Base-by-base conservation (phyloP, 495 filamentous ascomycete genomes). In the Friedmanniomyces endolithicus region DNA sequence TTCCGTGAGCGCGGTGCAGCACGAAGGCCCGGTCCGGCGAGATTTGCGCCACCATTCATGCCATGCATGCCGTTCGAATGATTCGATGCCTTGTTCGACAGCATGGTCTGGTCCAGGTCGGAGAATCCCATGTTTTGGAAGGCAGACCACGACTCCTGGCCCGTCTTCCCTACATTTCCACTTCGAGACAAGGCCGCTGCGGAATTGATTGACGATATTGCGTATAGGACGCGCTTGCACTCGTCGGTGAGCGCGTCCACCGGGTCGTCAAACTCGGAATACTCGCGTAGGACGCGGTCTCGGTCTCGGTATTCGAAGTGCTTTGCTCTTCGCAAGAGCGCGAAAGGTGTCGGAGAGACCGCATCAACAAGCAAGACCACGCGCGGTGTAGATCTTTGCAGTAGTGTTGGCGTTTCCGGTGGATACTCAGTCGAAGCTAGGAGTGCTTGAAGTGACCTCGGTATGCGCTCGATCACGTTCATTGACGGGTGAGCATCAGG, bases 311-410 rank as follows among this genome's bases (percentile, higher is more conserved):
- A 98, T 67, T 94, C 86, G 65, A 96, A 96, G 65, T 95, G 83
- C 63, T 87, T 96, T 19, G 94, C 90, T 57, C 92, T 81, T 51
- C 90, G 86, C 40, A 98, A 72, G 27, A 97, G 76, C 37, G 92
- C 76, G 69, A 97, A 96, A 7, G 92, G 92, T 0, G 90, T 96
- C 0, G 92, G 88, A 1, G 92, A 97, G 22, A 98, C 90, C 6
- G 84, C 85, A 57, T 96, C 88, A 29, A 98, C 92, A 58, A 95
- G 90, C 87, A 98, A 95, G 39, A 90, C 84, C 6, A 98, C 90
- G 64, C 87, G 88, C 49, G 88, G 83, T 2, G 89, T 94, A 0
- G 81, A 73, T 7, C 84, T 81, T 62, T 92, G 86, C 57, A 95
- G 75, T 20, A 94, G 75, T 0, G 78, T 75, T 6, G 88, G 86